Evolutionary conservation across 352 stramenopile species (phyloP), one percentile per base, ranked within the genome.

Genomic region (Nothophytophthora sp.): DNA sequence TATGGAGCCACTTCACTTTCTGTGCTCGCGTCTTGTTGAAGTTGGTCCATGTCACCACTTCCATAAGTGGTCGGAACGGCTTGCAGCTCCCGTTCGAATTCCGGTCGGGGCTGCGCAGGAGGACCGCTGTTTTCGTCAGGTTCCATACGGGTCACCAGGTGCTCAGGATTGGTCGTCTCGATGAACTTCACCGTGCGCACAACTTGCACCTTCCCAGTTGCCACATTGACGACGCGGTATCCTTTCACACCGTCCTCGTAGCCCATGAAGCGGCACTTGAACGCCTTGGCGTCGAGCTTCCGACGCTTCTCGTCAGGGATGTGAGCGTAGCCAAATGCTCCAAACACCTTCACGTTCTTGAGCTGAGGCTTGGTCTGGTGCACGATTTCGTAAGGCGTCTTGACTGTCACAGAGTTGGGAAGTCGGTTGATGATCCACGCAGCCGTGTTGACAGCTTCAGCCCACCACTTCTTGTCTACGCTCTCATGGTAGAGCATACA

Each of bases 261-360:
- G 13, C 55, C 65, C 25, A 72, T 7, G 20, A 66, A 60, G 0
- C 54, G 50, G 33, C 39, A 69, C 9, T 64, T 38, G 37, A 55
- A 66, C 6, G 39, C 46, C 18, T 67, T 59, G 5, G 43, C 25
- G 19, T 65, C 44, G 3, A 59, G 19, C 35, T 69, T 73, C 13
- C 15, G 29, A 19, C 48, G 47, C 35, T 54, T 53, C 13, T 25
- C 28, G 7, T 51, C 34, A 24, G 25, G 12, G 40, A 61, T 44
- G 34, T 63, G 45, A 5, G 50, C 57, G 16, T 44, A 66, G 16
- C 50, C 57, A 28, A 23, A 7, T 20, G 57, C n/a, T 29, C 20
- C 5, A n/a, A n/a, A n/a, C n/a, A n/a, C n/a, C n/a, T n/a, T n/a
- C n/a, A 59, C 33, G 29, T 55, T 41, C 8, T 57, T 56, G 29